Evolutionary conservation across 352 stramenopile genomes (phyloP).

Genomic region (Phytophthora hybrid): DNA sequence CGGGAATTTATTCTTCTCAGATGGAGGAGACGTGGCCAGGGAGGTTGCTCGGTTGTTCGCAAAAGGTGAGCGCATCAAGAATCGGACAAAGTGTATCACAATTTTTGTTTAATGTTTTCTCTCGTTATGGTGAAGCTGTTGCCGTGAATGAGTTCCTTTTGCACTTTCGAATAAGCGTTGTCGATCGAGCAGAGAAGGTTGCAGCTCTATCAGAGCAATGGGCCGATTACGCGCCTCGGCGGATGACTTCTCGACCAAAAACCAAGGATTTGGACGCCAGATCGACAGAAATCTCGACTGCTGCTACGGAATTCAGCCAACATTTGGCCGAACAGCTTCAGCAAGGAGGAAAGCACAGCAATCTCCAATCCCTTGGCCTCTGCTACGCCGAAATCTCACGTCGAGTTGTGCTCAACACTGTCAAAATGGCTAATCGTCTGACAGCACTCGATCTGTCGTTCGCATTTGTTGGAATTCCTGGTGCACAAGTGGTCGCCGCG

Average conservation of each 20-base stretch:
- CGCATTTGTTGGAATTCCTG: constrained; percentile 45
- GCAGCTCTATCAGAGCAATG: constrained; percentile 12
- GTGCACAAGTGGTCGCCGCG: constrained; percentile 43
- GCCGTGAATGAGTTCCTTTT: constrained; percentile 28
- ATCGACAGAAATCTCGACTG: constrained; percentile 12
- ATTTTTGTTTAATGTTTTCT: too few species aligned
- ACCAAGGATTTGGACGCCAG: constrained; percentile 4
- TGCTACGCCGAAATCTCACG: constrained; percentile 29
- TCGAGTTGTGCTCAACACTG: constrained; percentile 38
- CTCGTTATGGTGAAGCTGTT: constrained; percentile 13
- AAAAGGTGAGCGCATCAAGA: constrained; percentile 9
- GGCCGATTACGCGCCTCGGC: background rate
- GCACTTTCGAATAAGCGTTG: constrained; percentile 30
- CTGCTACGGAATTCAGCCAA: constrained; percentile 27
- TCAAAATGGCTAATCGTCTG: constrained; percentile 40
- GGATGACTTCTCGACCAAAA: background rate
- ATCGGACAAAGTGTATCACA: background rate
- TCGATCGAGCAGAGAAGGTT: constrained; percentile 2
- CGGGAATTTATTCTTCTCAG: constrained; percentile 50
- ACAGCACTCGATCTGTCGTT: constrained; percentile 51
- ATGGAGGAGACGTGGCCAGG: constrained; percentile 32
- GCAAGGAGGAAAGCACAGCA: constrained; percentile 17
- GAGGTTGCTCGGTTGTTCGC: constrained; percentile 39
- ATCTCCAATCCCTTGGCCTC: constrained; percentile 21
- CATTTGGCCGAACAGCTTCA: constrained; percentile 25